phyloP scores from a whole-genome alignment of 108 stramenopile species.

The Chaetoceros tenuissimus region DNA sequence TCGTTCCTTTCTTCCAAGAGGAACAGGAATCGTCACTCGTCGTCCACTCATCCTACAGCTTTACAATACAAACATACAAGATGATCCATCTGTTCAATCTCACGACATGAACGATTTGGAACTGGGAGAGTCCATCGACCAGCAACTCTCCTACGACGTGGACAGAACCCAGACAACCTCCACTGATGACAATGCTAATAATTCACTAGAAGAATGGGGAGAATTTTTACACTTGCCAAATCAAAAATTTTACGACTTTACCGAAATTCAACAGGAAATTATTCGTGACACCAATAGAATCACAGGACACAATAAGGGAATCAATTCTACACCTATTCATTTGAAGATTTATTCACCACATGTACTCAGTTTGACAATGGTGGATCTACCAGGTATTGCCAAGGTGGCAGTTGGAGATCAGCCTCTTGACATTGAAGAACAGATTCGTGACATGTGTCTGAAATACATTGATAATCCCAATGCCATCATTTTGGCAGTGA shows the following conservation, averaged over 20 bases:
- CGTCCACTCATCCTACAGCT: slow-evolving; percentile 91
- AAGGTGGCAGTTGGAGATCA: slow-evolving; percentile 97
- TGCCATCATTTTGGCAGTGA: slow-evolving; percentile 95
- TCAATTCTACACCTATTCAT: slow-evolving; percentile 84
- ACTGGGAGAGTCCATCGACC: slow-evolving; percentile 13
- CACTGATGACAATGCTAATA: slow-evolving; percentile 1
- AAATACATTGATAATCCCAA: slow-evolving; percentile 90
- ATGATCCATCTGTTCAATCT: slow-evolving; percentile 1
- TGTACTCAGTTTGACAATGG: slow-evolving; percentile 95
- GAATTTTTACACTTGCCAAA: slow-evolving; percentile 95
- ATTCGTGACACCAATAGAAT: slow-evolving; percentile 87
- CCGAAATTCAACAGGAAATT: slow-evolving; percentile 89
- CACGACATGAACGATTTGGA: slow-evolving; percentile 11
- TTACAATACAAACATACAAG: slow-evolving; percentile 45
- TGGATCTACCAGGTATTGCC: slow-evolving; percentile 95
- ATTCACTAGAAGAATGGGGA: slow-evolving; percentile 90
- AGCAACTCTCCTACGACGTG: slow-evolving; percentile 5
- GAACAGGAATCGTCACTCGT: slow-evolving; percentile 96
- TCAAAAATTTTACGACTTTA: slow-evolving; percentile 79
- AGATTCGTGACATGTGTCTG: slow-evolving; percentile 83
- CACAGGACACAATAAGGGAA: slow-evolving; percentile 92
- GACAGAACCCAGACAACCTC: background rate
- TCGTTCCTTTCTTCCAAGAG: slow-evolving; percentile 90
- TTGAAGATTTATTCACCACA: slow-evolving; percentile 90
- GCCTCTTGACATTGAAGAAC: slow-evolving; percentile 93